Evolutionary conservation across 257 asterid species (phyloP).

Genomic region (Solanum gandarillasii): DNA sequence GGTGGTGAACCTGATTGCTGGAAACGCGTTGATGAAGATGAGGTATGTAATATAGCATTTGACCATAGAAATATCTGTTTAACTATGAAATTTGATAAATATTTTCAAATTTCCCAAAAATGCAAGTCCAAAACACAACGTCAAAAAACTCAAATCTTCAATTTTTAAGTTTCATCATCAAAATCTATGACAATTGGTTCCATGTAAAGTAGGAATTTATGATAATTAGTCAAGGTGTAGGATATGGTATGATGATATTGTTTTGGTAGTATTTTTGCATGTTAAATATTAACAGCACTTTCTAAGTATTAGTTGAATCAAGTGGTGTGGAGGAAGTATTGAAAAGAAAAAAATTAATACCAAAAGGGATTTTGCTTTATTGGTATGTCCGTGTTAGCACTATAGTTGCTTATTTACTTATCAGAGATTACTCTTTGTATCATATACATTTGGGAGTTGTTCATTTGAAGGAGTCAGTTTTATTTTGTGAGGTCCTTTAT

Average conservation of each 20-base stretch:
- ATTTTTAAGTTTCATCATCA: neutral
- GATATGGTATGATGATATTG: neutral
- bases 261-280: neutral
- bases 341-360: no score
- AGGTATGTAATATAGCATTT: conserved; percentile 23
- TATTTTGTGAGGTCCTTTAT: neutral
- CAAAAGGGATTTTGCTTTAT: neutral
- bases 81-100: neutral
- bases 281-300: neutral
- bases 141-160: neutral
- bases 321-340: neutral
- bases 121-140: neutral
- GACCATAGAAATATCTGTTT: neutral
- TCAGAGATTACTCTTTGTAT: neutral
- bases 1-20: conserved; percentile 89
- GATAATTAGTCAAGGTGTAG: neutral
- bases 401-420: neutral
- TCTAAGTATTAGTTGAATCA: neutral
- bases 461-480: neutral
- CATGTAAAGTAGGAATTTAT: neutral
- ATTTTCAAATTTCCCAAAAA: neutral
- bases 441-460: neutral
- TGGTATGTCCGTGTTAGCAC: neutral
- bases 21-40: conserved; percentile 88
- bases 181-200: neutral